Evolutionary conservation across 148 eudicot genomes (phyloP).

Genomic region (Silene latifolia): DNA sequence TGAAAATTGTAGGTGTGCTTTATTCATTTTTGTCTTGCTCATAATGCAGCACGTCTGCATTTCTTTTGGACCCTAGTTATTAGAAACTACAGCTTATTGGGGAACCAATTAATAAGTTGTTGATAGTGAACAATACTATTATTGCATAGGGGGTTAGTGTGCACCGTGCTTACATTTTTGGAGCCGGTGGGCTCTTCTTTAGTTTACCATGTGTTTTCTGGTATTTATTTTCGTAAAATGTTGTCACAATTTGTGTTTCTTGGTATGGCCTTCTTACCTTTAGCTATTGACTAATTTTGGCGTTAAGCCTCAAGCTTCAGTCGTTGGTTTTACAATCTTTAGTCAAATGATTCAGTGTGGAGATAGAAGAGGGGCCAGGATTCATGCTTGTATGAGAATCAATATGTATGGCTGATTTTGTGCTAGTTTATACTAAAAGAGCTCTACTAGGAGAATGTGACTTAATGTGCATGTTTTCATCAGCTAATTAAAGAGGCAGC

Average conservation of each 20-base stretch:
- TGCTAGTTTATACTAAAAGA: no score
- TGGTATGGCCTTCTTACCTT: background rate
- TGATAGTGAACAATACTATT: background rate
- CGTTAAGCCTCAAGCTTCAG: background rate
- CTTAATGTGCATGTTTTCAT: no score
- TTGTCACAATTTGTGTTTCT: background rate
- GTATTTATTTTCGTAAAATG: background rate
- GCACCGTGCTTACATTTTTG: background rate
- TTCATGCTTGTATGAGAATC: no score
- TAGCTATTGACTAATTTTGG: background rate
- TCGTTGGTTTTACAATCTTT: conserved; percentile 5
- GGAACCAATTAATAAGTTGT: background rate
- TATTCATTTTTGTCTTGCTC: conserved; percentile 4
- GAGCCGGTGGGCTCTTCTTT: background rate
- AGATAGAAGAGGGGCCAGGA: no score
- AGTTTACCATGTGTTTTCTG: background rate
- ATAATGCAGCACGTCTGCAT: background rate
- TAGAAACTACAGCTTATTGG: background rate
- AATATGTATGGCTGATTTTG: no score
- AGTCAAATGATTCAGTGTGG: background rate
- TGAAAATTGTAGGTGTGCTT: background rate
- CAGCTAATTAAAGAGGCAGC: no score
- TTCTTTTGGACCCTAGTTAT: background rate
- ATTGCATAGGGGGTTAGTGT: no score
- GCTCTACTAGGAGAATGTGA: no score